phyloP scores from a whole-genome alignment of 2,329 filamentous ascomycete genomes.

The Ophiobolus disseminans region DNA sequence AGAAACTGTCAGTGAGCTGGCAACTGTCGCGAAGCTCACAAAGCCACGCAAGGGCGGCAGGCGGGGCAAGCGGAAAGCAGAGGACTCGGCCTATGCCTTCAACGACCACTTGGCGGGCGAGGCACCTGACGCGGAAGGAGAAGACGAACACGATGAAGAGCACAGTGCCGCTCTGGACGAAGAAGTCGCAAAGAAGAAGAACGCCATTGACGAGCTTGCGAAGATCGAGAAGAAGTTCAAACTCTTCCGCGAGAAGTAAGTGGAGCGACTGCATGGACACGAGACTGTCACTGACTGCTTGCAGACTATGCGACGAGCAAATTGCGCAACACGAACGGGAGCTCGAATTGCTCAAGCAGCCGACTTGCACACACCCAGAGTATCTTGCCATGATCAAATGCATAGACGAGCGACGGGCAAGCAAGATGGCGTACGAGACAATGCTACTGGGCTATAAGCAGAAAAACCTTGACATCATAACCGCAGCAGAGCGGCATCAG shows the following conservation, averaged over 20 bases:
- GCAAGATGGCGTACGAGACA: constrained; percentile 78
- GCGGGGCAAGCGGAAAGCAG: constrained; percentile 62
- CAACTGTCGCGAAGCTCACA: constrained; percentile 45
- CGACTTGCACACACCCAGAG: constrained; percentile 79
- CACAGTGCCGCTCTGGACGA: constrained; percentile 46
- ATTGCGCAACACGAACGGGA: constrained; percentile 79
- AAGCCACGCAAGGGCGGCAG: constrained; percentile 48
- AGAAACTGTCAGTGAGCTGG: constrained; percentile 41
- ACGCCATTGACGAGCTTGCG: constrained; percentile 79
- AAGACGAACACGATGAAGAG: constrained; percentile 56
- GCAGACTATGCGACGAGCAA: constrained; percentile 85
- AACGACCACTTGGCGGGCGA: constrained; percentile 62
- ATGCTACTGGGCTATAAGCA: constrained; percentile 76
- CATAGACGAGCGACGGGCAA: constrained; percentile 80
- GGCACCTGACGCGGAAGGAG: constrained; percentile 64
- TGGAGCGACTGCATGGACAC: constrained; percentile 12
- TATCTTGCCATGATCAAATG: constrained; percentile 89
- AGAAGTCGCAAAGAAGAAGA: constrained; percentile 75
- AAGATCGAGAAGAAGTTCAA: constrained; percentile 89
- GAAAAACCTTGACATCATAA: constrained; percentile 72
- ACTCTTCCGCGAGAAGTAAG: constrained; percentile 78
- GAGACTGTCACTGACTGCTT: constrained; percentile 26
- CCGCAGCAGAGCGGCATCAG: constrained; percentile 82
- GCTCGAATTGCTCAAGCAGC: constrained; percentile 65
- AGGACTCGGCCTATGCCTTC: constrained; percentile 33